A percentile compares a stretch with the other conserved stretches of the same genome.
Evolutionary conservation across 1,284 basidiomycete genomes (phyloP).

Genomic region (Fistulina hepatica): DNA sequence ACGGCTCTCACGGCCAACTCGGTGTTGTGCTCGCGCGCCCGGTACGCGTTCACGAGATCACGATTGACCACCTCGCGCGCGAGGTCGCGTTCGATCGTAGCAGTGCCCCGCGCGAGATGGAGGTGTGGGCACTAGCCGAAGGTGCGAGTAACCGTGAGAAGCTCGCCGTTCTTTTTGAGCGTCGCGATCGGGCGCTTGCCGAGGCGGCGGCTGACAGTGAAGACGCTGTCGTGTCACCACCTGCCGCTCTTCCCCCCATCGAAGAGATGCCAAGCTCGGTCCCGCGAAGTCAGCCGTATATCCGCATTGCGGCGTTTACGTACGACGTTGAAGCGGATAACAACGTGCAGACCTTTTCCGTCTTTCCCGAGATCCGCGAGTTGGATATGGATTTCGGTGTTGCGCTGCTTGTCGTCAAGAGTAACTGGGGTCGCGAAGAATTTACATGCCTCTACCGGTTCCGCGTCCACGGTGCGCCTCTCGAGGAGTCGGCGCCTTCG

Average conservation of each 20-base stretch:
- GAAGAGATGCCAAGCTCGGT: constrained; percentile 36
- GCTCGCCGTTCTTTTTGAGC: constrained; percentile 41
- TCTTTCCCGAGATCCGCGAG: constrained; percentile 52
- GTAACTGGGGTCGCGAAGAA: constrained; percentile 78
- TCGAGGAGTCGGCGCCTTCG: constrained; percentile 31
- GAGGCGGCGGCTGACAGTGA: constrained; percentile 26
- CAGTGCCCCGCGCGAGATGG: constrained; percentile 77
- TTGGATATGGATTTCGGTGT: constrained; percentile 72
- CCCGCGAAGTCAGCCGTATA: constrained; percentile 43
- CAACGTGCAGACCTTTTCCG: constrained; percentile 82
- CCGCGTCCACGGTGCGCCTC: constrained; percentile 64
- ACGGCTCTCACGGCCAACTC: constrained; percentile 66
- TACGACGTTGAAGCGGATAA: constrained; percentile 65
- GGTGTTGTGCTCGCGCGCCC: constrained; percentile 70
- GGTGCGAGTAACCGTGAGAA: constrained; percentile 45
- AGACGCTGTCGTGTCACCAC: constrained; percentile 25
- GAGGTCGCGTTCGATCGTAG: constrained; percentile 71
- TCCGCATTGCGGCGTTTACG: constrained; percentile 68
- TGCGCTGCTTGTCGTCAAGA: constrained; percentile 68
- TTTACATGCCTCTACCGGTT: constrained; percentile 90
- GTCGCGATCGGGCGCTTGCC: constrained; percentile 20
- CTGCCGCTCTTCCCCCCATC: too few relatives aligned
- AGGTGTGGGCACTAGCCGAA: constrained; percentile 83
- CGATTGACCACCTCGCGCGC: constrained; percentile 78
- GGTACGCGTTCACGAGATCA: constrained; percentile 64